Percentiles rank a stretch among this genome's conserved stretches.
phyloP scores from a whole-genome alignment of 805 yeast genomes.

The Kuraishia borneana region DNA sequence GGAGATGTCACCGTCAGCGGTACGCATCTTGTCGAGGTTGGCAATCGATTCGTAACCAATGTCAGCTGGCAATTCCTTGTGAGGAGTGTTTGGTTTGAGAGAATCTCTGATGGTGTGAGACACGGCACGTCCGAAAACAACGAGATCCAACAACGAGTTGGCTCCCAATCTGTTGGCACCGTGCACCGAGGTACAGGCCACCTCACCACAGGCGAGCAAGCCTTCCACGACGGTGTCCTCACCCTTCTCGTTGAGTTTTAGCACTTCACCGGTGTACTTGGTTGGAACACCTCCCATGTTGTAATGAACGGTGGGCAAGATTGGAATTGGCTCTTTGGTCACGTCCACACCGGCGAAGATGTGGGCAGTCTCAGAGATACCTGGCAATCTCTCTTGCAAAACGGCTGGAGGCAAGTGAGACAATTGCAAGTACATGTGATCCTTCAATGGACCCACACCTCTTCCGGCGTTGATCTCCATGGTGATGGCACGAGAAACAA shows the following conservation, averaged over 20 bases:
- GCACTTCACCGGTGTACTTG: slow-evolving; percentile 90
- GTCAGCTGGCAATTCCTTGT: slow-evolving; percentile 71
- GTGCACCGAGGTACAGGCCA: slow-evolving; percentile 98
- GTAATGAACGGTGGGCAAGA: slow-evolving; percentile 96
- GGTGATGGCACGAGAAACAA: slow-evolving; percentile 95
- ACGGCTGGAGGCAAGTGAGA: slow-evolving; percentile 90
- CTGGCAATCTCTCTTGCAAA: slow-evolving; percentile 92
- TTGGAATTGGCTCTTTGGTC: slow-evolving; percentile 98
- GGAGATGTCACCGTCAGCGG: slow-evolving; percentile 66
- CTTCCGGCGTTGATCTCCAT: slow-evolving; percentile 98
- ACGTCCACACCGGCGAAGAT: slow-evolving; percentile 99
- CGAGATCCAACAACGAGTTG: slow-evolving; percentile 90
- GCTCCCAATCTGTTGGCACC: slow-evolving; percentile 99
- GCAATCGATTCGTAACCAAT: slow-evolving; percentile 85
- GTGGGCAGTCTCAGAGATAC: slow-evolving; percentile 97
- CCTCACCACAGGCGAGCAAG: slow-evolving; percentile 95
- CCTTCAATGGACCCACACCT: slow-evolving; percentile 96
- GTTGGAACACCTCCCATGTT: slow-evolving; percentile 99
- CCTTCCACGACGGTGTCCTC: slow-evolving; percentile 90
- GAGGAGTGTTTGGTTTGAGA: slow-evolving; percentile 82
- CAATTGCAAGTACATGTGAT: slow-evolving; percentile 90
- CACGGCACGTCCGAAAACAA: slow-evolving; percentile 97
- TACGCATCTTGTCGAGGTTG: slow-evolving; percentile 82
- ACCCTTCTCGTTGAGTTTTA: slow-evolving; percentile 75
- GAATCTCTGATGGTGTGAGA: slow-evolving; percentile 82